Percentiles rank a stretch among this genome's conserved stretches.
Conservation (phyloP, 352 stramenopile species). For the Thalassiosira sp. region DNA sequence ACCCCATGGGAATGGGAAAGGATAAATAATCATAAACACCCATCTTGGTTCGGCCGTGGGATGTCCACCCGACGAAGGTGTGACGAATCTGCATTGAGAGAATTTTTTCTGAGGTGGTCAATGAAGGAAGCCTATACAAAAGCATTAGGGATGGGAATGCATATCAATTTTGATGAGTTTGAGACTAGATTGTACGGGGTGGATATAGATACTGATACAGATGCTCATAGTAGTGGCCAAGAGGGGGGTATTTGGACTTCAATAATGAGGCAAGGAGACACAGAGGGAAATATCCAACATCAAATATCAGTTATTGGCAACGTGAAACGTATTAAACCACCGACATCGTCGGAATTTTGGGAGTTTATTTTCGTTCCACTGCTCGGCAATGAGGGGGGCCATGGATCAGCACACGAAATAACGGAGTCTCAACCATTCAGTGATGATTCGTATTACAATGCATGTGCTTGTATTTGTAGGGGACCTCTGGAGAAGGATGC, state of each 20-base stretch:
- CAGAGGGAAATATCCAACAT: background rate
- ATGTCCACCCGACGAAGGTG: slow-evolving; percentile 7
- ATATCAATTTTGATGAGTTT: slow-evolving; percentile 69
- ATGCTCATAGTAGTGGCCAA: background rate
- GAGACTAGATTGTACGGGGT: slow-evolving; percentile 47
- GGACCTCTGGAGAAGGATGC: slow-evolving; percentile 17
- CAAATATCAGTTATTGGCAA: slow-evolving; percentile 33
- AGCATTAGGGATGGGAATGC: slow-evolving; percentile 72
- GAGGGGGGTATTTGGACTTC: slow-evolving; percentile 24
- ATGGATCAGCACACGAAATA: background rate
- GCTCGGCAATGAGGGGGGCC: slow-evolving; percentile 1
- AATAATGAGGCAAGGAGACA: background rate
- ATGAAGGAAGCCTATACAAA: slow-evolving; percentile 84
- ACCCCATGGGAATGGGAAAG: slow-evolving; percentile 61
- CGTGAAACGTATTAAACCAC: slow-evolving; percentile 8
- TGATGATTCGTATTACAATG: slow-evolving; percentile 8
- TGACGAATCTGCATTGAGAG: slow-evolving; percentile 40
- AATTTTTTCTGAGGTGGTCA: slow-evolving; percentile 77
- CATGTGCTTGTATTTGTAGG: slow-evolving; percentile 44
- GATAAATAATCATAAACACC: slow-evolving; percentile 22
- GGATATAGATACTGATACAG: slow-evolving; percentile 19
- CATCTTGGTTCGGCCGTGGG: background rate
- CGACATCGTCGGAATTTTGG: slow-evolving; percentile 21
- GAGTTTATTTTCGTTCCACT: slow-evolving; percentile 47
- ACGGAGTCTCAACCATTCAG: background rate